Evolutionary conservation across 2,329 filamentous ascomycete genomes (phyloP).

Genomic region (Penicillium vulpinum): DNA sequence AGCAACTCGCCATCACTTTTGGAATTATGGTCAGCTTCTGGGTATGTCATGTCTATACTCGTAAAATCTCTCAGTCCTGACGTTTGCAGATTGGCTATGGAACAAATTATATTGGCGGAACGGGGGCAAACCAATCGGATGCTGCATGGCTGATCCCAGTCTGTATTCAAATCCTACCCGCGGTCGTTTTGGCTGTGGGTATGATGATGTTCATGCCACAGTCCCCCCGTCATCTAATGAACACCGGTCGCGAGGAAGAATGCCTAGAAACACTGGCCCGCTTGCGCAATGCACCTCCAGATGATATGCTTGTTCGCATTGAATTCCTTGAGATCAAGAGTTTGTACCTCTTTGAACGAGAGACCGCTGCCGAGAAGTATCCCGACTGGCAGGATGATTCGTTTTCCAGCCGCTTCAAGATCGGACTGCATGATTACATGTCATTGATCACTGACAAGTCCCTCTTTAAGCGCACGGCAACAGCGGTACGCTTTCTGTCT

Average conservation of each 20-base stretch:
- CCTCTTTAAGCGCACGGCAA: conserved; percentile 37
- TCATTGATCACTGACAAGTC: conserved; percentile 37
- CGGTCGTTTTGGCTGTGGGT: conserved; percentile 63
- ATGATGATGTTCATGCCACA: conserved; percentile 77
- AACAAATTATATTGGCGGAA: conserved; percentile 65
- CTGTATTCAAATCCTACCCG: conserved; percentile 68
- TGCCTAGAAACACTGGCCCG: conserved; percentile 62
- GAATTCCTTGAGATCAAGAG: conserved; percentile 80
- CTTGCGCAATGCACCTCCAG: conserved; percentile 62
- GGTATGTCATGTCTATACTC: conserved; percentile 23
- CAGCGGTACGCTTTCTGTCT: conserved; percentile 41
- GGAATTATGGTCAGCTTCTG: conserved; percentile 48
- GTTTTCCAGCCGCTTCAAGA: conserved; percentile 63
- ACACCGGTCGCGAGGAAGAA: conserved; percentile 67
- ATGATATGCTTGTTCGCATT: conserved; percentile 70
- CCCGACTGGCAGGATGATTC: conserved; percentile 64
- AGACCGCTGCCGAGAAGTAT: conserved; percentile 65
- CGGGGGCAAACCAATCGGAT: conserved; percentile 58
- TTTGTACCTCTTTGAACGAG: conserved; percentile 71
- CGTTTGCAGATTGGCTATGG: conserved; percentile 42
- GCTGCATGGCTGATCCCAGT: conserved; percentile 74
- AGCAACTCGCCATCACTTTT: conserved; percentile 47
- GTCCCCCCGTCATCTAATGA: conserved; percentile 70
- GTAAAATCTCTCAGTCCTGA: conserved; percentile 9
- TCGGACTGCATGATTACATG: conserved; percentile 53